Conservation (phyloP, 2,329 filamentous ascomycete genomes). For the Diatrype stigma region DNA sequence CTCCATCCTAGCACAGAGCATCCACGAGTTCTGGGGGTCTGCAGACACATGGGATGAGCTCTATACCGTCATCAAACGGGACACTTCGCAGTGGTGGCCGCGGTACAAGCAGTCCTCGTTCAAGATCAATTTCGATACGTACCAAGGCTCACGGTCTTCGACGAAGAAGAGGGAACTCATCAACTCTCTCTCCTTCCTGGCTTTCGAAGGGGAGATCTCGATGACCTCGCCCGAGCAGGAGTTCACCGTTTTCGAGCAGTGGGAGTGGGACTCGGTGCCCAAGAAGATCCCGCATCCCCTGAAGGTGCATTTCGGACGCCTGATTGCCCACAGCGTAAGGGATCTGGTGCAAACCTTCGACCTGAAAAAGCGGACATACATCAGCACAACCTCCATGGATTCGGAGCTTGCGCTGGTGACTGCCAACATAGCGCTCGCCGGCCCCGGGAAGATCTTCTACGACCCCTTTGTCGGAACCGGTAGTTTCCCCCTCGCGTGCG, state of each 20-base stretch:
- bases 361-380: conserved; percentile 89
- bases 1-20: conserved; percentile 75
- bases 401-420: conserved; percentile 87
- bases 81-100: conserved; percentile 62
- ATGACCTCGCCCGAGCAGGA: conserved; percentile 70
- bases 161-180: conserved; percentile 69
- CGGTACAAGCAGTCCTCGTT: conserved; percentile 65
- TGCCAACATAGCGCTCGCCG: conserved; percentile 82
- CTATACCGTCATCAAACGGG: conserved; percentile 58
- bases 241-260: conserved; percentile 82
- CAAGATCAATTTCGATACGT: conserved; percentile 81
- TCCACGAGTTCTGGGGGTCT: conserved; percentile 85
- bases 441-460: conserved; percentile 80
- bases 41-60: conserved; percentile 64
- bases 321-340: conserved; percentile 62
- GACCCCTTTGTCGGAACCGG: conserved; percentile 96
- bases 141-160: conserved; percentile 65
- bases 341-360: conserved; percentile 71
- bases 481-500: conserved; percentile 84
- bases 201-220: conserved; percentile 71
- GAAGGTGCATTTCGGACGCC: conserved; percentile 67
- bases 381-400: conserved; percentile 96
- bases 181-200: conserved; percentile 74
- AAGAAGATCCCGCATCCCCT: conserved; percentile 51
- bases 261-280: conserved; percentile 51